phyloP scores from a whole-genome alignment of 2,329 filamentous ascomycete genomes.

The Epichloe typhina region DNA sequence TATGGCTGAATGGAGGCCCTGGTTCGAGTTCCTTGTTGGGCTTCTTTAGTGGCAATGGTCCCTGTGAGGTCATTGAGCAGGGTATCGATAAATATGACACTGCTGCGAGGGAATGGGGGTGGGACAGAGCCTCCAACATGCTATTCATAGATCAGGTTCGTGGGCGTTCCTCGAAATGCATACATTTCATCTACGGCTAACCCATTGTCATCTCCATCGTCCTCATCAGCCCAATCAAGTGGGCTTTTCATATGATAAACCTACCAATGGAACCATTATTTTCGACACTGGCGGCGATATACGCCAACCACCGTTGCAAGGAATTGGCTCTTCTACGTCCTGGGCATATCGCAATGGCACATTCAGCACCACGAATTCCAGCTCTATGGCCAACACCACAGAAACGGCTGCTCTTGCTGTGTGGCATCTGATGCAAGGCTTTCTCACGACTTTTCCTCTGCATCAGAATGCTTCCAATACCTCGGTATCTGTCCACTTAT shows the following conservation, averaged over 20 bases:
- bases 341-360: constrained; percentile 46
- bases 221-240: constrained; percentile 50
- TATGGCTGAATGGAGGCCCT: constrained; percentile 57
- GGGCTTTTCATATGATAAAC: constrained; percentile 52
- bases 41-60: constrained; percentile 47
- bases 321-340: constrained; percentile 10
- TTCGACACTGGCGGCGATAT: constrained; percentile 27
- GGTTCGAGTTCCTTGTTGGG: constrained; percentile 52
- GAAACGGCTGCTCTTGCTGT: constrained; percentile 42
- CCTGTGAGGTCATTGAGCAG: constrained; percentile 35
- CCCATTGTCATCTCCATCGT: background rate
- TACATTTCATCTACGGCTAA: background rate
- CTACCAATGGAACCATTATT: constrained; percentile 46
- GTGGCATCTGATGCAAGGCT: constrained; percentile 54
- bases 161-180: constrained; percentile 8
- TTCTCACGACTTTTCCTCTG: constrained; percentile 43
- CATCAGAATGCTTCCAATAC: constrained; percentile 38
- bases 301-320: constrained; percentile 13
- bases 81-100: constrained; percentile 38
- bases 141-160: constrained; percentile 44
- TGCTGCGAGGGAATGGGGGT: constrained; percentile 47
- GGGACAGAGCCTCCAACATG: constrained; percentile 44
- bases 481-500: constrained; percentile 47
- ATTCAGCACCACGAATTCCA: constrained; percentile 41
- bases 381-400: constrained; percentile 40